Evolutionary conservation across 164 flowering plant genomes (phyloP).

Genomic region (Stephania yunnanensis): DNA sequence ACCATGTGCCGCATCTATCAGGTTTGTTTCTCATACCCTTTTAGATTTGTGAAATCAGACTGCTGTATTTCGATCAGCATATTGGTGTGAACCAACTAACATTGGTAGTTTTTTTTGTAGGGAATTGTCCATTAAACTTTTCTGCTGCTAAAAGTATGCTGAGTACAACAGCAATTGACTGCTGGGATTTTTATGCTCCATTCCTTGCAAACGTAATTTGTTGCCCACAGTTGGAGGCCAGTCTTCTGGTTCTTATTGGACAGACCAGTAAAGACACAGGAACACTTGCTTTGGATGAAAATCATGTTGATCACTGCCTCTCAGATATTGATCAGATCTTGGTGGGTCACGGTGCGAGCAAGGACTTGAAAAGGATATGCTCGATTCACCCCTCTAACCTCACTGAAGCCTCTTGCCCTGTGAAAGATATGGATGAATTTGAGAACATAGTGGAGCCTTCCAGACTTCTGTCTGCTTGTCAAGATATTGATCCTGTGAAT

Average conservation of each 20-base stretch:
- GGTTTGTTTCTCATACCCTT: conserved; percentile 32
- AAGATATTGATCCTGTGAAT: conserved; percentile 69
- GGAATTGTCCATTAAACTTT: conserved; percentile 69
- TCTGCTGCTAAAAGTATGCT: conserved; percentile 60
- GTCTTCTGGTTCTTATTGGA: conserved; percentile 65
- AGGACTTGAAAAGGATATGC: conserved; percentile 53
- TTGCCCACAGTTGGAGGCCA: conserved; percentile 86
- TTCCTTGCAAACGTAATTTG: conserved; percentile 80
- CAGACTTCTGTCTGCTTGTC: conserved; percentile 64
- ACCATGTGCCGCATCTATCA: conserved; percentile 62
- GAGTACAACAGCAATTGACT: conserved; percentile 62
- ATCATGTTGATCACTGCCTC: conserved; percentile 60
- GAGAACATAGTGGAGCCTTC: conserved; percentile 65
- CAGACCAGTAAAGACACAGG: conserved; percentile 62
- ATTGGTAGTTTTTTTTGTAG: conserved; percentile 32
- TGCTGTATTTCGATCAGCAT: background rate
- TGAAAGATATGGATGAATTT: conserved; percentile 59
- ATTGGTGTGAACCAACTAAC: background rate
- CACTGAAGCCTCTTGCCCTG: conserved; percentile 82
- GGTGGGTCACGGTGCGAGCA: conserved; percentile 62
- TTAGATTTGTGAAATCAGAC: background rate
- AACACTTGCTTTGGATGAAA: conserved; percentile 59
- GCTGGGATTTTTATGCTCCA: conserved; percentile 65
- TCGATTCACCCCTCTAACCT: conserved; percentile 63
- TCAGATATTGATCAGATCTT: conserved; percentile 77